Conservation (phyloP, 768 basidiomycete genomes). For the Hemileccinum rubropunctum region DNA sequence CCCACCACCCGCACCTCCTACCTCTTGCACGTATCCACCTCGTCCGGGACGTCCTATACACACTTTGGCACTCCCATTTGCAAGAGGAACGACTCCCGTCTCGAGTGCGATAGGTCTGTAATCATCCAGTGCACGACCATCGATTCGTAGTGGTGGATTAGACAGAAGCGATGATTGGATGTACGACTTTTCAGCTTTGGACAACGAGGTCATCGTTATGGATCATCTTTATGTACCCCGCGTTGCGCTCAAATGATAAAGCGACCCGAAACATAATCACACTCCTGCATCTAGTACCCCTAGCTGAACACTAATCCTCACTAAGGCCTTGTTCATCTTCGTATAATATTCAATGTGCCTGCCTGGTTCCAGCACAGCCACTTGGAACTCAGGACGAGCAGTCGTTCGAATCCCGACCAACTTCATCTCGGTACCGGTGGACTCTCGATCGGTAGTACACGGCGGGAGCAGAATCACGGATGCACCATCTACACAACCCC, state of each 20-base stretch:
- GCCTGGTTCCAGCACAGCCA: constrained; percentile 18
- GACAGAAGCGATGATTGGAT: constrained; percentile 64
- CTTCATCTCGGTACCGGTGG: background rate
- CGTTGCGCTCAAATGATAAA: too few relatives aligned
- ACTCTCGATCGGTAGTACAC: background rate
- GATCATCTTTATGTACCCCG: too few relatives aligned
- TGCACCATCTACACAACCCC: constrained; percentile 25
- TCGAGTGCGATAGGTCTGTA: constrained; percentile 71
- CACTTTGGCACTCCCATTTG: constrained; percentile 81
- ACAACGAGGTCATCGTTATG: constrained; percentile 31
- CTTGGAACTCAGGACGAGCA: background rate
- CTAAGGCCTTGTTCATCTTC: too few relatives aligned
- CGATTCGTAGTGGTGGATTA: constrained; percentile 62
- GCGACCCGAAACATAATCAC: too few relatives aligned
- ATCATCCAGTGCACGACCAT: constrained; percentile 67
- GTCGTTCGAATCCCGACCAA: constrained; percentile 11
- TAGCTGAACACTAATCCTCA: too few relatives aligned
- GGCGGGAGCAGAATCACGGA: constrained; percentile 5
- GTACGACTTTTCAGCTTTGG: constrained; percentile 80
- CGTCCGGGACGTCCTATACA: constrained; percentile 66
- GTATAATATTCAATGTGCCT: too few relatives aligned
- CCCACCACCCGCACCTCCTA: constrained; percentile 69
- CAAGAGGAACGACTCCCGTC: constrained; percentile 74
- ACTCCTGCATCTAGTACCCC: too few relatives aligned
- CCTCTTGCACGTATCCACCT: constrained; percentile 72